phyloP scores from a whole-genome alignment of 208 protist genomes.

The Tritrichomonas musculus region DNA sequence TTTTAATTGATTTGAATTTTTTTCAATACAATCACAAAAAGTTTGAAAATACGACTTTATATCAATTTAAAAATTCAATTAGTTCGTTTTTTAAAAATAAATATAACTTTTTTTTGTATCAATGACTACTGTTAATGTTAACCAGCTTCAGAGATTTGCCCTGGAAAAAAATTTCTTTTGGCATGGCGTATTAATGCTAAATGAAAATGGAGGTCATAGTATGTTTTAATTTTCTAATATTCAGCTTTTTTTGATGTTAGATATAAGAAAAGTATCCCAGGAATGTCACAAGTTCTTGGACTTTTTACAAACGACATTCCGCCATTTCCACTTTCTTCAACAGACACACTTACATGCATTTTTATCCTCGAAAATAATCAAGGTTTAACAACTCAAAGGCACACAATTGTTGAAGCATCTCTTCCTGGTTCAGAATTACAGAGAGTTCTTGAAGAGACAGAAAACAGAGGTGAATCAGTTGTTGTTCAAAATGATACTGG shows the following conservation, averaged over 20 bases:
- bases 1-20: too few relatives aligned
- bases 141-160: background rate
- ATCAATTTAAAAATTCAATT: too few relatives aligned
- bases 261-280: background rate
- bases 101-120: too few relatives aligned
- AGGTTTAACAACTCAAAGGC: background rate
- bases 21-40: too few relatives aligned
- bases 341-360: background rate
- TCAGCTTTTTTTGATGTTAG: conserved; percentile 14
- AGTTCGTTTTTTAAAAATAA: too few relatives aligned
- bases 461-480: background rate
- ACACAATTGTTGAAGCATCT: background rate
- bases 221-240: too few relatives aligned
- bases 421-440: background rate
- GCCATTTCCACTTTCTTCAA: conserved; percentile 16
- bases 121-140: background rate
- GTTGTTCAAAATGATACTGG: background rate
- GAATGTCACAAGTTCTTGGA: background rate
- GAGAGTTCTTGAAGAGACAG: background rate
- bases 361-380: background rate
- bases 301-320: conserved; percentile 30
- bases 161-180: background rate
- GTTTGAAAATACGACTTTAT: too few relatives aligned
- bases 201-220: conserved; percentile 16
- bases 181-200: background rate